Base-by-base conservation (phyloP, 768 basidiomycete genomes). In the Piloderma croceum region DNA sequence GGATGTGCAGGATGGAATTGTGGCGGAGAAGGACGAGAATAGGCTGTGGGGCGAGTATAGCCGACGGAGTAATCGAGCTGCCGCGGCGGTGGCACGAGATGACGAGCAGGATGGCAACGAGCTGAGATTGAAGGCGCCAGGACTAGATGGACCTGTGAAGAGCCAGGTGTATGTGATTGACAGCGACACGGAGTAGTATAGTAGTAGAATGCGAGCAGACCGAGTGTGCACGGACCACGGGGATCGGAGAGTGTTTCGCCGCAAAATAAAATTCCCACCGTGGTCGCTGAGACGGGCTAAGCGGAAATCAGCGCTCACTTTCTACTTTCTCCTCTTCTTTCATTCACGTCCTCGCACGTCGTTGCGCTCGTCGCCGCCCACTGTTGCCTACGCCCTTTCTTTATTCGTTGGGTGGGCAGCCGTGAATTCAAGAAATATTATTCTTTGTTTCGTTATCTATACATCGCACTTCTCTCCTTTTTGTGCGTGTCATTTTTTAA, bases 401-500 rank as follows among this genome's bases (percentile, higher is more conserved):
- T 24, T 31, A 39, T 39, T 39, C 38, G 38, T 39, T 6, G 38
- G 38, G 6, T 9, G 38, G 38, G 36, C 36, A 13, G 38, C 25
- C 38, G 38, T 25, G 25, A 39, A 39, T 24, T 39, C 38, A 39
- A 39, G 38, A 31, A 29, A 21, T 25, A 39, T 31, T 34, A 40
- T 36, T 41, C 50, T 50, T 53, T 51, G 51, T 50, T 47, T n/a
- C n/a, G n/a, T n/a, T 63, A 63, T 63, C 59, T 65, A 65, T 64
- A 65, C 54, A 59, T 59, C 60, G 59, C 36, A 45, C 52, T 57
- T 56, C 60, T 56, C 24, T 34, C 58, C 58, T 54, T 58, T 67
- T 60, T 59, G 61, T 59, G 64, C 62, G 65, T 58, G 64, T 67
- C 59, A 63, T 54, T 54, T 62, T 66, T 60, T 56, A 53, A 49